phyloP scores from a whole-genome alignment of 2,329 filamentous ascomycete genomes.

The Sphaerulina musiva region DNA sequence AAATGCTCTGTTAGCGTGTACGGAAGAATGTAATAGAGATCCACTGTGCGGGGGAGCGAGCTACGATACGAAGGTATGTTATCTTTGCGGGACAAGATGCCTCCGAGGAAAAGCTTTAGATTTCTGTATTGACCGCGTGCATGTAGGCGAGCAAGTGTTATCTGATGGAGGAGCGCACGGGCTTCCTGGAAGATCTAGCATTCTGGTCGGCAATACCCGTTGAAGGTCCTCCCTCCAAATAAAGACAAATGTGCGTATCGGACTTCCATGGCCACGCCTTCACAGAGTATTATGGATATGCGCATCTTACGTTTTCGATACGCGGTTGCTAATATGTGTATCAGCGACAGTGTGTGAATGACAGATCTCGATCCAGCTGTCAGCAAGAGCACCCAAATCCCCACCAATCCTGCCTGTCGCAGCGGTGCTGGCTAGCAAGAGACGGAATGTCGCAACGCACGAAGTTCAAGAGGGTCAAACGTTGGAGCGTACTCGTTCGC shows the following conservation, averaged over 20 bases:
- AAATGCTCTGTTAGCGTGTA: background rate
- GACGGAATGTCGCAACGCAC: no score
- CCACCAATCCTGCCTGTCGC: no score
- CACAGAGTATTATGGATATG: no score
- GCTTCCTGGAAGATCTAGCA: no score
- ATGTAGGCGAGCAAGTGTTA: background rate
- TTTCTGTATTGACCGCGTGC: no score
- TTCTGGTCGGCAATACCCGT: slow-evolving; percentile 3
- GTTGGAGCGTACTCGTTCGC: no score
- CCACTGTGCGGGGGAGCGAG: slow-evolving; percentile 1
- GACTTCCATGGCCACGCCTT: background rate
- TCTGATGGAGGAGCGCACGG: background rate
- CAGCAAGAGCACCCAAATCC: no score
- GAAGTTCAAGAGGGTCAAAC: no score
- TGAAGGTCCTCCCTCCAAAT: background rate
- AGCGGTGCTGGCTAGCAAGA: no score
- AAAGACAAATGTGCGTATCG: slow-evolving; percentile 4
- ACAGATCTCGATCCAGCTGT: background rate
- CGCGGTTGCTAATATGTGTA: background rate
- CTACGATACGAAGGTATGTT: slow-evolving; percentile 6
- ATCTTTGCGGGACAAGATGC: no score
- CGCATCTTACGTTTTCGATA: background rate
- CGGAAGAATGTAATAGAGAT: slow-evolving; percentile 3
- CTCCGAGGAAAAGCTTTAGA: background rate
- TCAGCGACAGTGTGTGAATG: background rate